Conservation (phyloP, 1,284 basidiomycete genomes). For the Stygiomarasmius scandens region DNA sequence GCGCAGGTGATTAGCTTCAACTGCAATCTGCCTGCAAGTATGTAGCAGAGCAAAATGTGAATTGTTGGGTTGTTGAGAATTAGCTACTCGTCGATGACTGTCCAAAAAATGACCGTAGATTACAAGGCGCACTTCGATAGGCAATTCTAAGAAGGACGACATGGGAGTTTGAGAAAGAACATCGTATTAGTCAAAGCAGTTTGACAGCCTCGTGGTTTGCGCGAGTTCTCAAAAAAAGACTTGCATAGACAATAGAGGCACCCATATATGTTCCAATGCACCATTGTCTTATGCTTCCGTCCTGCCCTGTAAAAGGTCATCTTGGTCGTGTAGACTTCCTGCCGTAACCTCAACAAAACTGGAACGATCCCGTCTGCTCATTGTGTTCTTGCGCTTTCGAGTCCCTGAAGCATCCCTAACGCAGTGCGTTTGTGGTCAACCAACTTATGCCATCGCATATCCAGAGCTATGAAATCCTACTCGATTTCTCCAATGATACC, state of each 20-base stretch:
- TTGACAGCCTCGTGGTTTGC: neutral
- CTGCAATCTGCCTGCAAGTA: constrained; percentile 32
- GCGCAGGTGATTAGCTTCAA: constrained; percentile 30
- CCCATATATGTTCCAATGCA: neutral
- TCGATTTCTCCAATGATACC: constrained; percentile 72
- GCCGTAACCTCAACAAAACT: constrained; percentile 13
- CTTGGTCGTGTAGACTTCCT: constrained; percentile 4
- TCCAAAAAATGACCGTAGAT: constrained; percentile 36
- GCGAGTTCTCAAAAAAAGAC: too few relatives aligned
- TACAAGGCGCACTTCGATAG: constrained; percentile 38
- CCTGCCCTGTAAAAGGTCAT: neutral
- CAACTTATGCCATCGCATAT: constrained; percentile 41
- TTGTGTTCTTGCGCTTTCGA: neutral
- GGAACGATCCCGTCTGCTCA: neutral
- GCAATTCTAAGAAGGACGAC: constrained; percentile 35
- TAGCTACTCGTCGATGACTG: constrained; percentile 25
- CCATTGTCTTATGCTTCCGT: neutral
- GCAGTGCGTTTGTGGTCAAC: neutral
- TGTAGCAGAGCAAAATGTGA: constrained; percentile 35
- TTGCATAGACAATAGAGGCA: too few relatives aligned
- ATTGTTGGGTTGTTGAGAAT: constrained; percentile 37
- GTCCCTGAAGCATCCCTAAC: neutral
- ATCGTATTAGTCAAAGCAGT: neutral
- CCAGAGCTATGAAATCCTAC: constrained; percentile 62
- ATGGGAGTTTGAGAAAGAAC: constrained; percentile 8